Percentiles rank a stretch among this genome's conserved stretches.
These are phyloP conservation scores for Pestalotiopsis sp. DNA, from an alignment of 2,329 filamentous ascomycete genomes.

Conservation along the genomic window DNA sequence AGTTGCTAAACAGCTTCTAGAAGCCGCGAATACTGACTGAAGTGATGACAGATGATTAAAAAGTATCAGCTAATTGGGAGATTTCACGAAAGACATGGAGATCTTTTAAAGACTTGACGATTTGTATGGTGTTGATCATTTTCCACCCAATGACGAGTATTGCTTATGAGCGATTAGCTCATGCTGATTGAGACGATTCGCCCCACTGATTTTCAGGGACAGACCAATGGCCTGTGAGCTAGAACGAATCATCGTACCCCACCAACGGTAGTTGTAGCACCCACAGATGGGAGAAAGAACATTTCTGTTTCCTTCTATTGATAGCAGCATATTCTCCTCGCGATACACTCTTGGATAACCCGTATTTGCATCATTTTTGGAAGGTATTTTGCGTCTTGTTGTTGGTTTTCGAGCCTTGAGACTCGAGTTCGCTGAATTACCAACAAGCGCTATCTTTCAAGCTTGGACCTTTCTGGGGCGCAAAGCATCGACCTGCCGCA, in stretches of 20 bases:
- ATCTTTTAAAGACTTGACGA: slow-evolving; percentile 11
- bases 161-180: slow-evolving; percentile 31
- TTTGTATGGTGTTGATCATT: slow-evolving; percentile 13
- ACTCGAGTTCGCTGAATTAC: no score
- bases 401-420: no score
- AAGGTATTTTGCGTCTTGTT: no score
- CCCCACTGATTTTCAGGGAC: not conserved
- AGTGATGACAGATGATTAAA: slow-evolving; percentile 21
- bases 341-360: no score
- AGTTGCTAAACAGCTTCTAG: slow-evolving; percentile 14
- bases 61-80: slow-evolving; percentile 18
- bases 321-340: no score
- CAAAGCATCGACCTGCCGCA: not conserved
- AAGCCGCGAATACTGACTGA: slow-evolving; percentile 16
- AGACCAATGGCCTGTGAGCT: not conserved
- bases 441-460: no score
- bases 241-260: not conserved
- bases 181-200: slow-evolving; percentile 26
- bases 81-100: not conserved
- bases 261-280: no score
- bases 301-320: no score
- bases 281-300: no score
- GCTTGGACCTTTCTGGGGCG: not conserved
- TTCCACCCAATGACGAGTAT: slow-evolving; percentile 11
- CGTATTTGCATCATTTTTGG: no score